These are phyloP conservation scores for Inonotus obliquus DNA, from an alignment of 1,284 basidiomycete genomes.

Conservation along the genomic window DNA sequence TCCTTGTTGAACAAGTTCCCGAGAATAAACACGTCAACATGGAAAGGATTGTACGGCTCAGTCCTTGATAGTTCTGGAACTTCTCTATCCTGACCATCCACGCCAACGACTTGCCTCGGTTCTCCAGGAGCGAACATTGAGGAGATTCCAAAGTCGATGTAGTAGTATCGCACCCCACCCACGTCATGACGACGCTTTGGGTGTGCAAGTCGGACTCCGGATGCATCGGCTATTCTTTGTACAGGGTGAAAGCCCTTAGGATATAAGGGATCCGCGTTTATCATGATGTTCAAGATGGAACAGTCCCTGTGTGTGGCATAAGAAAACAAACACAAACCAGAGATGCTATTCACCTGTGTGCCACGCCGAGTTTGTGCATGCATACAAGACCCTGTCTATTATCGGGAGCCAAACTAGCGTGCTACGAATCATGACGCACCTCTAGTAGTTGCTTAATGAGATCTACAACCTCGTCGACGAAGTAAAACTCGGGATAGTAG, in stretches of 20 bases:
- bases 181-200: conserved; percentile 8
- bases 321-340: neutral
- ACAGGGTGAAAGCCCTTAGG: conserved; percentile 27
- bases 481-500: neutral
- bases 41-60: conserved; percentile 8
- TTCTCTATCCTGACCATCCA: neutral
- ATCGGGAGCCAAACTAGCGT: conserved; percentile 26
- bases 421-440: conserved; percentile 19
- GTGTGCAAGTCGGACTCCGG: neutral
- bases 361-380: conserved; percentile 25
- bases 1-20: conserved; percentile 1
- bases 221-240: conserved; percentile 6
- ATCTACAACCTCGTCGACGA: conserved; percentile 11
- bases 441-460: conserved; percentile 18
- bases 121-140: conserved; percentile 10
- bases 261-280: conserved; percentile 26
- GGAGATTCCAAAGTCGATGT: conserved; percentile 29
- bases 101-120: neutral
- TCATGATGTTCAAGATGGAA: conserved; percentile 27
- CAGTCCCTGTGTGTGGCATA: conserved; percentile 23
- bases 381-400: conserved; percentile 26
- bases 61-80: conserved; percentile 1
- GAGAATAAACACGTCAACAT: conserved; percentile 5
- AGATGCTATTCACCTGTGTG: conserved; percentile 25
- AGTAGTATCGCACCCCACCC: conserved; percentile 24